Conservation (phyloP, 192 early-diverging fungal genomes). For the Rhizoclosmatium sp. region DNA sequence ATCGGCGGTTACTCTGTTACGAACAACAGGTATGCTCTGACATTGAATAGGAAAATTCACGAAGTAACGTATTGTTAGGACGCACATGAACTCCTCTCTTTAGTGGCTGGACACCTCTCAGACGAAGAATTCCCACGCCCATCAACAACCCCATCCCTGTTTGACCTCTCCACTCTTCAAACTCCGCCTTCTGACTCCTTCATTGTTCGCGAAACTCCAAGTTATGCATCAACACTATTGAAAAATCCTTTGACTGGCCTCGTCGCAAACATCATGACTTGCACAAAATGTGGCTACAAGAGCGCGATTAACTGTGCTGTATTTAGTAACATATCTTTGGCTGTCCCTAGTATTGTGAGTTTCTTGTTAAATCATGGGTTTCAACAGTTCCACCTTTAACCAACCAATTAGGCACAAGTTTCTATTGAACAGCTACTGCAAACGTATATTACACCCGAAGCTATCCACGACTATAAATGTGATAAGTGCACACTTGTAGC, state of each 20-base stretch:
- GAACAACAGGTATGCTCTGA: slow-evolving; percentile 47
- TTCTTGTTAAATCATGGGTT: slow-evolving; percentile 75
- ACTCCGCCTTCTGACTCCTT: not conserved
- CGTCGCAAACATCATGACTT: slow-evolving; percentile 77
- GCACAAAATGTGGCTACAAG: slow-evolving; percentile 76
- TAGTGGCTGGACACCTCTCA: slow-evolving; percentile 75
- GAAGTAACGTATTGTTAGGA: slow-evolving; percentile 60
- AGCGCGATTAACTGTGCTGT: slow-evolving; percentile 30
- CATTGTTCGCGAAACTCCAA: not conserved
- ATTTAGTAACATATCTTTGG: slow-evolving; percentile 25
- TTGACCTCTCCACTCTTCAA: not conserved
- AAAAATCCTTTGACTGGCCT: slow-evolving; percentile 81
- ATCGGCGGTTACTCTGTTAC: slow-evolving; percentile 49
- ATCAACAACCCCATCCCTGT: slow-evolving; percentile 13
- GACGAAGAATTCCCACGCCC: slow-evolving; percentile 60
- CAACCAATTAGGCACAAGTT: slow-evolving; percentile 41
- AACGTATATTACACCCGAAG: slow-evolving; percentile 66
- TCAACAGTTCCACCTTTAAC: slow-evolving; percentile 44
- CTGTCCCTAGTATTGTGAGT: slow-evolving; percentile 19
- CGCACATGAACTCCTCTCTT: slow-evolving; percentile 88
- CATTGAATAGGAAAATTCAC: not conserved
- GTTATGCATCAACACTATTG: not conserved
- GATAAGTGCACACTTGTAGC: slow-evolving; percentile 67
- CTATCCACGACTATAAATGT: slow-evolving; percentile 71
- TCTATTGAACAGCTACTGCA: slow-evolving; percentile 61